Evolutionary conservation across 352 stramenopile genomes (phyloP), one percentile per base, ranked within the genome.

Genomic region (Globisporangium carolinianum): DNA sequence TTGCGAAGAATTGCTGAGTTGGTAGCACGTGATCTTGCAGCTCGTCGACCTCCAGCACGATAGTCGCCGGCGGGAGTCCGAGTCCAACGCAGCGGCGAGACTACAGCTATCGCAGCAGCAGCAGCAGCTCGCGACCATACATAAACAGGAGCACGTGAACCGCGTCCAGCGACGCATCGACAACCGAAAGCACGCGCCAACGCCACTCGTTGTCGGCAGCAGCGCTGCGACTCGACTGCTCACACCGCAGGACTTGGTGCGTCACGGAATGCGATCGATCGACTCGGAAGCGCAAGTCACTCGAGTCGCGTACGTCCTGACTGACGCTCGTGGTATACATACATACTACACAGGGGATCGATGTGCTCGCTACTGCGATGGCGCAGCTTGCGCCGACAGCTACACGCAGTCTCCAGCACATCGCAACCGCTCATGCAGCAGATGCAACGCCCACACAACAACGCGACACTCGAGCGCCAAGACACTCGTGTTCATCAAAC

Each of bases 401-500:
- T 7, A 14, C 32, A 1, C 37, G 15, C 5, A 15, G 7, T 24
- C 24, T 24, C 24, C 24, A 24, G 24, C 24, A 24, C 24, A 24
- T 24, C 24, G 24, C 24, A 24, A 24, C 2, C 24, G 18, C 38
- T 6, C 41, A n/a, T 7, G 11, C 7, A 32, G 7, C 46, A 47
- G 35, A 39, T 0, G 15, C 12, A 6, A 14, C 50, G 7, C 38
- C 46, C 38, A 47, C 43, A 54, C 49, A 36, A 46, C 14, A 10
- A 43, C 18, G 8, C n/a, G 38, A 24, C 18, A 10, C 45, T 47
- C 39, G 15, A 56, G 18, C 54, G 51, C 18, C 37, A 56, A 45
- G 18, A 42, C 46, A 59, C 52, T 64, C 58, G 49, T 45, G 57
- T 59, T 63, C 18, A 53, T 55, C 54, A 61, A 10, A 64, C 18